A percentile compares a stretch with the other conserved stretches of the same genome.
phyloP scores from a whole-genome alignment of 768 basidiomycete species.

The Termitomyces sp. region DNA sequence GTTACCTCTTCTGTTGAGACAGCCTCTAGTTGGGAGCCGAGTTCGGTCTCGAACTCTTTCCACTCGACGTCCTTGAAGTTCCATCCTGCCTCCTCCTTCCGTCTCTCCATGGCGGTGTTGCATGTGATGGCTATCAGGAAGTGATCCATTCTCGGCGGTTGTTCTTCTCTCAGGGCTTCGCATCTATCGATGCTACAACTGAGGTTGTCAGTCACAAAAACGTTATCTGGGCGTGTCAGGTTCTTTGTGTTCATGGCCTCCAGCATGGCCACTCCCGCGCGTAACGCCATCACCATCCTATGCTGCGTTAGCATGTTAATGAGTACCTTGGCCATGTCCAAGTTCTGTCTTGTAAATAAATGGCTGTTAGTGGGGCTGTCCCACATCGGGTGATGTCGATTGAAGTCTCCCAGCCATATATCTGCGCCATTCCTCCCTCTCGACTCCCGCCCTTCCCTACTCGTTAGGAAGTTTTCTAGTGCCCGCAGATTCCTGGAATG shows the following conservation, averaged over 20 bases:
- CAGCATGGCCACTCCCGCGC: background rate
- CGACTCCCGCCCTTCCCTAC: background rate
- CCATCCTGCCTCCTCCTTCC: background rate
- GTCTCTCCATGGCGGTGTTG: no score
- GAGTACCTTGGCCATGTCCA: conserved; percentile 9
- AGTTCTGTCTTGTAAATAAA: conserved; percentile 17
- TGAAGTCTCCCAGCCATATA: conserved; percentile 35
- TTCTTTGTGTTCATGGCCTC: background rate
- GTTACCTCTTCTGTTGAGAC: no score
- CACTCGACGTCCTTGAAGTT: background rate
- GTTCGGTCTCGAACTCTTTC: no score
- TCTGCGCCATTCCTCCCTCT: background rate
- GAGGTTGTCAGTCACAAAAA: background rate
- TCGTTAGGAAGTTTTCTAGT: background rate
- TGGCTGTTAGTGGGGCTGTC: conserved; percentile 26
- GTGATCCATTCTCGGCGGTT: background rate
- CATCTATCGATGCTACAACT: background rate
- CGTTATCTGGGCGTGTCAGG: background rate
- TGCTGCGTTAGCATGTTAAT: conserved; percentile 7
- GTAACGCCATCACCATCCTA: background rate
- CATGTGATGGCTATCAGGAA: background rate
- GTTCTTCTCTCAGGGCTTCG: background rate
- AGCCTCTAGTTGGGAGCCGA: no score
- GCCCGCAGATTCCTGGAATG: background rate
- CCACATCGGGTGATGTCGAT: conserved; percentile 37